A percentile compares a stretch with the other conserved stretches of the same genome.
Conservation (phyloP, 2,329 filamentous ascomycete species). For the Alternaria angustiovoidea region DNA sequence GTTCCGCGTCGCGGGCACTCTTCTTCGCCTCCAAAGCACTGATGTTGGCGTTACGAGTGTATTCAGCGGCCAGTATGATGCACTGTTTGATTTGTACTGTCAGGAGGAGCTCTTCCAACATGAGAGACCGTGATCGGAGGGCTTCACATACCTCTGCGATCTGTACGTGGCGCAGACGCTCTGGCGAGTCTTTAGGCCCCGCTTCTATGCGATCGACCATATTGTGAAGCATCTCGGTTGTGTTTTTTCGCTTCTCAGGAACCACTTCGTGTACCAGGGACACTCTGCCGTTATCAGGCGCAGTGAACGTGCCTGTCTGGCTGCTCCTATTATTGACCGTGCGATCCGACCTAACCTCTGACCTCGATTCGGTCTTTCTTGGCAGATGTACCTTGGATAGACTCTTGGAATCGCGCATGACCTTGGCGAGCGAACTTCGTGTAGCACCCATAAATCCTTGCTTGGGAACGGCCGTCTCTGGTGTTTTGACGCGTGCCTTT, state of each 20-base stretch:
- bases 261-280: neutral
- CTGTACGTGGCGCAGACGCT: constrained; percentile 29
- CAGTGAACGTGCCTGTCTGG: neutral
- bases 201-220: constrained; percentile 22
- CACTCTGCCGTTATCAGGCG: neutral
- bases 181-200: constrained; percentile 17
- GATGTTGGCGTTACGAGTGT: constrained; percentile 28
- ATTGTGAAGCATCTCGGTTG: constrained; percentile 16
- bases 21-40: constrained; percentile 28
- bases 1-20: constrained; percentile 32
- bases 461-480: constrained; percentile 17
- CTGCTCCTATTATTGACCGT: neutral
- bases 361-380: constrained; percentile 7
- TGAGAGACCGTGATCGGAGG: neutral
- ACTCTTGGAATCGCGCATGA: constrained; percentile 28
- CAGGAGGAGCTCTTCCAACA: constrained; percentile 20
- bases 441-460: constrained; percentile 25
- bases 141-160: constrained; percentile 37
- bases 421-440: constrained; percentile 28
- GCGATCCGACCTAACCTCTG: neutral
- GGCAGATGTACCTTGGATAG: constrained; percentile 23
- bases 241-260: neutral
- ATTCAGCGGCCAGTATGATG: constrained; percentile 29
- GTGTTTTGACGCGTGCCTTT: constrained; percentile 3
- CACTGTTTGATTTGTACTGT: constrained; percentile 25